These are phyloP conservation scores for Phytophthora agathidicida DNA, from an alignment of 352 stramenopile species.

Conservation along the genomic window DNA sequence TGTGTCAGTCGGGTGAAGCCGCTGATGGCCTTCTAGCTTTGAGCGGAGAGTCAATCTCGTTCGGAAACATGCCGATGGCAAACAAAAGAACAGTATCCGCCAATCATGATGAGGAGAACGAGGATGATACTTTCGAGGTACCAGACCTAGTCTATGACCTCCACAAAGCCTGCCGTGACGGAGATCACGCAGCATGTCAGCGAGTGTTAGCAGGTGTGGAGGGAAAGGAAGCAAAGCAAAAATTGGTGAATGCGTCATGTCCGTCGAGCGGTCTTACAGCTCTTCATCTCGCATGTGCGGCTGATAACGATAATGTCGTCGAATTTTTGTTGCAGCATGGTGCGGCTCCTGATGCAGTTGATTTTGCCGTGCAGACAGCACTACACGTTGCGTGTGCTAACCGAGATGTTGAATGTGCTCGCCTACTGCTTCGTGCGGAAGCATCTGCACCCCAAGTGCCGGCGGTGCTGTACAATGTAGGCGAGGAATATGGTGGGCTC, in stretches of 20 bases:
- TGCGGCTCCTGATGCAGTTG: constrained; percentile 34
- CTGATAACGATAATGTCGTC: constrained; percentile 52
- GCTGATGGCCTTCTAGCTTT: constrained; percentile 38
- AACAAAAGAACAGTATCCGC: background rate
- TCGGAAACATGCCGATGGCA: constrained; percentile 27
- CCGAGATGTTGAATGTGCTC: constrained; percentile 48
- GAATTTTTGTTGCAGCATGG: constrained; percentile 50
- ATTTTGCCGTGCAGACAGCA: constrained; percentile 56
- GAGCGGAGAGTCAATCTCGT: constrained; percentile 23
- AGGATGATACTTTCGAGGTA: too few relatives aligned
- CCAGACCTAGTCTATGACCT: constrained; percentile 2
- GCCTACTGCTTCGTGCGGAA: constrained; percentile 62
- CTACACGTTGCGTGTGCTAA: constrained; percentile 65
- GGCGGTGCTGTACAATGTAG: constrained; percentile 22
- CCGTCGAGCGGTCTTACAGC: constrained; percentile 32
- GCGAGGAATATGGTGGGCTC: constrained; percentile 25
- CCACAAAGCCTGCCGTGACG: constrained; percentile 43
- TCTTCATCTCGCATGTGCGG: constrained; percentile 60
- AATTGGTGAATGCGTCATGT: constrained; percentile 12
- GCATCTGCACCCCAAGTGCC: constrained; percentile 10
- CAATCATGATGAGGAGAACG: background rate
- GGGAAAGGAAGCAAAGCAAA: background rate
- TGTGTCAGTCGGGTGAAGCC: constrained; percentile 58
- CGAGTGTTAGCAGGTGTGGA: constrained; percentile 31
- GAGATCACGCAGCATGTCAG: constrained; percentile 52